Evolutionary conservation across 805 yeast genomes (phyloP), one percentile per base, ranked within the genome.

Genomic region (Zygosaccharomyces lentus): DNA sequence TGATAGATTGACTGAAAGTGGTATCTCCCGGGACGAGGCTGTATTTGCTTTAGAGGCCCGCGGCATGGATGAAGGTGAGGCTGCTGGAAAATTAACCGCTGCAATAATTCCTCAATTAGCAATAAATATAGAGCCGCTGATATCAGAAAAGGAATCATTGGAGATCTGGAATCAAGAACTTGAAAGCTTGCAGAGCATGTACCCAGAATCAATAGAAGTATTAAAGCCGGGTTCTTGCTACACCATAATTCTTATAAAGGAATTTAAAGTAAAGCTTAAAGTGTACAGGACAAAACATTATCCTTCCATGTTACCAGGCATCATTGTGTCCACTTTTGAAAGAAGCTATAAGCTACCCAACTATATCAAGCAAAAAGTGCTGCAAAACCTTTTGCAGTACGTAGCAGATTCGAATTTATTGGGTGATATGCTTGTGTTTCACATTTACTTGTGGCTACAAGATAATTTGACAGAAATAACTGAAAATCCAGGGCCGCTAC

Each of bases 371-470:
- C 52, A 77, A 10, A 76, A 84, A n/a, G 71, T 80, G 6, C 50
- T 81, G 2, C 64, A 73, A 15, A 74, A 73, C 29, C 61, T 82
- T 24, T 55, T 76, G n/a, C 59, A 66, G 9, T 71, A 74, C 51
- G 54, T 82, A 2, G 54, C 66, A 3, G 69, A 71, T 2, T 65
- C 68, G 27, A 68, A 70, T 9, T 55, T 80, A 4, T 25, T 83
- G 3, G 96, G 96, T 1, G 87, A 81, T 55, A 80, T 85, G 56
- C 77, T 82, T 67, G 63, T 89, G 1, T 84, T 71, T 59, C 68
- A 80, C 5, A 70, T 87, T n/a, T 69, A 80, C 41, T 95, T 88
- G 51, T 89, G 95, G 90, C 56, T 90, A 13, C 82, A 84, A 52
- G 81, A 77, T 12, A 78, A 85, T 54, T 66, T 83, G 36, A 65